A percentile compares a stretch with the other conserved stretches of the same genome.
Conservation (phyloP, 1,139 yeast genomes). For the Eremothecium gossypii region DNA sequence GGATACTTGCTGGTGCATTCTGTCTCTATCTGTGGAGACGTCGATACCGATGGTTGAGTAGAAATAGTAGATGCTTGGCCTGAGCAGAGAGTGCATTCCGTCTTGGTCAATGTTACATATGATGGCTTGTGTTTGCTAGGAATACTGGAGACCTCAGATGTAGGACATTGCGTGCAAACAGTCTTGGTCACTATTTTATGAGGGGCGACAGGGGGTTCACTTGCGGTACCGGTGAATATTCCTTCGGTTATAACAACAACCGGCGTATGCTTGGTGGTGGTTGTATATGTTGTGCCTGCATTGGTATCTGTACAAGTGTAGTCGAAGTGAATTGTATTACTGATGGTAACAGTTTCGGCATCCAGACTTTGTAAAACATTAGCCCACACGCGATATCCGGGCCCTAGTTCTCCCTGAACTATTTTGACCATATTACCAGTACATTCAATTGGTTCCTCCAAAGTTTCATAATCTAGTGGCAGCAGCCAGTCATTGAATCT, state of each 20-base stretch:
- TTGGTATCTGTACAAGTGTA: slow-evolving; percentile 24
- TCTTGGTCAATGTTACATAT: too few relatives aligned
- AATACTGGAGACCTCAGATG: not conserved
- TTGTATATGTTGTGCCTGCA: slow-evolving; percentile 16
- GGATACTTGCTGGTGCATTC: too few relatives aligned
- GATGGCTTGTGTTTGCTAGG: too few relatives aligned
- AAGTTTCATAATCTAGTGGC: slow-evolving; percentile 17
- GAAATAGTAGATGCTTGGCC: too few relatives aligned
- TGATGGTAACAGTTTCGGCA: slow-evolving; percentile 15
- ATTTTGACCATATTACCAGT: slow-evolving; percentile 16
- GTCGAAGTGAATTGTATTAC: slow-evolving; percentile 17
- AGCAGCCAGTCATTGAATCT: slow-evolving; percentile 29
- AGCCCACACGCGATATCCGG: slow-evolving; percentile 21
- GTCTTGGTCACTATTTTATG: slow-evolving; percentile 9
- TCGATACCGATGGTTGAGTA: too few relatives aligned
- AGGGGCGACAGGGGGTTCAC: slow-evolving; percentile 6
- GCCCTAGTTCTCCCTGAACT: slow-evolving; percentile 14
- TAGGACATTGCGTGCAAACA: slow-evolving; percentile 16
- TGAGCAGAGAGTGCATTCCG: too few relatives aligned
- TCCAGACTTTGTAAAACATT: slow-evolving; percentile 23
- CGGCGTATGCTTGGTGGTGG: slow-evolving; percentile 21
- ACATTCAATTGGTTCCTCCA: slow-evolving; percentile 17
- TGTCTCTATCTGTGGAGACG: too few relatives aligned
- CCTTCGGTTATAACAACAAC: slow-evolving; percentile 12
- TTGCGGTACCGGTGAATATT: slow-evolving; percentile 13